Conservation (phyloP, 2,329 filamentous ascomycete genomes). For the Aspergillus sp. region DNA sequence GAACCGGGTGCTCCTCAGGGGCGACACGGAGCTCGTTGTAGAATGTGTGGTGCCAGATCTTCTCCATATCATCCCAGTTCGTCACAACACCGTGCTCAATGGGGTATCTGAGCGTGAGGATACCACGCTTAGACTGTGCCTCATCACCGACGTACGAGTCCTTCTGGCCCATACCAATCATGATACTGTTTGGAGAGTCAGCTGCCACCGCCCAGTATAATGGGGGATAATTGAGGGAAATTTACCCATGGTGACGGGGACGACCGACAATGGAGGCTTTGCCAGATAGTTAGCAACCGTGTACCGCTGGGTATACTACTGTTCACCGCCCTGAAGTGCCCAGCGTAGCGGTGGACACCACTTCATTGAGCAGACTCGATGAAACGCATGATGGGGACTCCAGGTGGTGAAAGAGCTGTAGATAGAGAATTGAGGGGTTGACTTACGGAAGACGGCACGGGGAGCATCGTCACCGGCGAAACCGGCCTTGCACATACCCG, state of each 20-base stretch:
- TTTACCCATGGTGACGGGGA: constrained; percentile 99
- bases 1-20: constrained; percentile 98
- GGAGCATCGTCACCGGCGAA: constrained; percentile 99
- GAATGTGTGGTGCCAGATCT: constrained; percentile 99
- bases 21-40: constrained; percentile 99
- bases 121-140: constrained; percentile 99
- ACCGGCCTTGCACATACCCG: constrained; percentile 99
- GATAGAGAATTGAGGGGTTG: constrained; percentile 20
- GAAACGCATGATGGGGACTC: constrained; percentile 17
- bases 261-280: constrained; percentile 98
- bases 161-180: constrained; percentile 99
- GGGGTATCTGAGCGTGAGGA: constrained; percentile 97
- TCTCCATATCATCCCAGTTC: constrained; percentile 99
- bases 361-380: background rate
- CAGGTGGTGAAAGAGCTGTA: constrained; percentile 24
- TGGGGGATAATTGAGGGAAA: constrained; percentile 27
- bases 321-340: constrained; percentile 9
- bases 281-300: constrained; percentile 21
- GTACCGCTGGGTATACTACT: background rate
- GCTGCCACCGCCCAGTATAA: constrained; percentile 13
- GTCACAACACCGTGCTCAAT: constrained; percentile 99
- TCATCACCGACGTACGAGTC: constrained; percentile 99
- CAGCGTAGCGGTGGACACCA: constrained; percentile 16
- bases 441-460: constrained; percentile 99
- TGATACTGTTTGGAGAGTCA: constrained; percentile 71